Evolutionary conservation across 768 basidiomycete genomes (phyloP), one percentile per base, ranked within the genome.

Genomic region (Suillus subluteus): DNA sequence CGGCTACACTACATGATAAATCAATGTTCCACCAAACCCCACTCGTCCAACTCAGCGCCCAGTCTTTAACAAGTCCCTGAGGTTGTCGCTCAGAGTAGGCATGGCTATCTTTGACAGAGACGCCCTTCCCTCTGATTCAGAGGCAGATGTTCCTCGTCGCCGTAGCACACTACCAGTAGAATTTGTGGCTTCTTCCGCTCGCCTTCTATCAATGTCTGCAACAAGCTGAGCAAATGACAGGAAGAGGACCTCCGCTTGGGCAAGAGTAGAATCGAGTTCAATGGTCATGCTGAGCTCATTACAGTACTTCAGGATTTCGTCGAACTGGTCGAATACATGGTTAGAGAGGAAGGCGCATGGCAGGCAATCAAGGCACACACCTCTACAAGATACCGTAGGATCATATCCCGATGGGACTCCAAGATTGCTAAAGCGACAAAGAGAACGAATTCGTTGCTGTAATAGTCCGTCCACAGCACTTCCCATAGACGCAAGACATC

Each of bases 201-300:
- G 86, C 68, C 91, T 87, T 43, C 91, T 87, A 75, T 98, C 95
- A 71, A 97, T 88, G 75, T 97, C 95, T 12, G 91, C 91, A 26
- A 98, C 90, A 26, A 98, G 79, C 72, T 93, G 91, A 15, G 89
- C 82, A 81, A 98, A 98, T 1, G 95, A 95, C 2, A 97, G 84
- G 84, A 94, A 99, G 26, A 99, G 85, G 18, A 99, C 96, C 78
- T 99, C 98, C 12, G 97, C 98, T 79, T 99, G 98, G 0, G 95
- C 91, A 11, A 99, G 86, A 23, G 98, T 97, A 1, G 91, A 88
- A 75, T 98, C 92, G n/a, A 99, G 86, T 75, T 99, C 98, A 71
- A 99, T 97, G 62, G 95, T 94, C 91, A 95, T 95, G 79, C 91
- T 94, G 68, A 97, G 87, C 72, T 97, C 94, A 73, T 96, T 97